Conservation (phyloP, 1,139 yeast genomes). For the Saccharomycopsis crataegensis region DNA sequence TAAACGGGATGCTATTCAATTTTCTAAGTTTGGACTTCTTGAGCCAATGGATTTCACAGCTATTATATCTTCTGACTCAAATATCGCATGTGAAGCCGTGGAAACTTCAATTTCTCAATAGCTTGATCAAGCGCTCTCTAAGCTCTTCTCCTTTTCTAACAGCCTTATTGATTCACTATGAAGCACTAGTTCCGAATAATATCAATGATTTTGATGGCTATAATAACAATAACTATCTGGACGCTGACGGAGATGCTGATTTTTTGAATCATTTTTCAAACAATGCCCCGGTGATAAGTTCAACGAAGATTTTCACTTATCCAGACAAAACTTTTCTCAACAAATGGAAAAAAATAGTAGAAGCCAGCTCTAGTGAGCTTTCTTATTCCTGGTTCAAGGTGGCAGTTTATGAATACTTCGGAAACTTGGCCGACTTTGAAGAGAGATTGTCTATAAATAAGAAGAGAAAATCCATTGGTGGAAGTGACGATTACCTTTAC, state of each 20-base stretch:
- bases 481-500: neutral
- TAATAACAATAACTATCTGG: neutral
- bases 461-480: neutral
- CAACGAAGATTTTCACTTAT: neutral
- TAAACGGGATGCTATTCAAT: slow-evolving; percentile 8
- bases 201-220: neutral
- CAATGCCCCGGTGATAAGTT: neutral
- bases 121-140: neutral
- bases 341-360: neutral
- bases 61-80: neutral
- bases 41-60: neutral
- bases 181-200: neutral
- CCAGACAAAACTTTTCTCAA: neutral
- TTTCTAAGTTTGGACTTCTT: neutral
- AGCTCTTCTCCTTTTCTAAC: neutral
- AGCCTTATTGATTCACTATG: neutral
- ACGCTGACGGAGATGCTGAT: neutral
- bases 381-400: neutral
- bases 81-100: slow-evolving; percentile 4
- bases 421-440: neutral
- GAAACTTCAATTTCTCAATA: neutral
- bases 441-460: neutral
- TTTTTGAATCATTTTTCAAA: neutral
- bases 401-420: neutral
- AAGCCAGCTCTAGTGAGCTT: neutral